Base-by-base conservation (phyloP, 148 eudicot genomes). In the Drosera capensis region DNA sequence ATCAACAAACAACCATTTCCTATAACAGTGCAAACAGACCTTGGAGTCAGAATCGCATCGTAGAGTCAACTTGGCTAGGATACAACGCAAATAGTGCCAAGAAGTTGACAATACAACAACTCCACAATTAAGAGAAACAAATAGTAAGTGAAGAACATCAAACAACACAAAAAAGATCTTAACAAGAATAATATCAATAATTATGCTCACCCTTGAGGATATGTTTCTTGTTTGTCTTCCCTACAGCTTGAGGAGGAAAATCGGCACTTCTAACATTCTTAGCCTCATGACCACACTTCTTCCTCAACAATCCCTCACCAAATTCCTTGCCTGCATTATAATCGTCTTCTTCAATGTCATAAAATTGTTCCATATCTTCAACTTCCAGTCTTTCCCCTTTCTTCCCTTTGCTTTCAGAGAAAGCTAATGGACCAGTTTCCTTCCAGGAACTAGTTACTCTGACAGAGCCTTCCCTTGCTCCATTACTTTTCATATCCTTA, bases 151-250 rank as follows among this genome's bases (percentile, higher is more conserved):
- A 11, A 28, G 31, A 28, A 6, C 31, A 28, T 11, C 31, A 28
- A 28, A 28, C 11, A 28, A 28, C 11, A 5, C 31, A 5, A 6
- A 28, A 11, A 28, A 28, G 31, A 28, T 6, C 31, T 0, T 28
- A 6, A 28, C 31, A 28, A 0, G 5, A 11, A 28, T 28, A 28
- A 28, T 34, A 13, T 50, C n/a, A n/a, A n/a, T n/a, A n/a, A n/a
- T n/a, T n/a, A n/a, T n/a, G n/a, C n/a, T n/a, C n/a, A 69, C 74
- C 74, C 60, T 64, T 66, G 47, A 44, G 13, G 6, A 40, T 39
- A 34, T 47, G 31, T 31, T 47, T 51, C 26, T 59, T 59, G 51
- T 21, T 55, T 51, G 39, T 56, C 60, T 50, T 64, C 22, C 59
- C 59, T 22, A 46, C 40, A 30, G 38, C 38, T 35, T 53, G 63